These are phyloP conservation scores for Chalaropsis ovoidea DNA, from an alignment of 2,329 filamentous ascomycete genomes.

Conservation along the genomic window DNA sequence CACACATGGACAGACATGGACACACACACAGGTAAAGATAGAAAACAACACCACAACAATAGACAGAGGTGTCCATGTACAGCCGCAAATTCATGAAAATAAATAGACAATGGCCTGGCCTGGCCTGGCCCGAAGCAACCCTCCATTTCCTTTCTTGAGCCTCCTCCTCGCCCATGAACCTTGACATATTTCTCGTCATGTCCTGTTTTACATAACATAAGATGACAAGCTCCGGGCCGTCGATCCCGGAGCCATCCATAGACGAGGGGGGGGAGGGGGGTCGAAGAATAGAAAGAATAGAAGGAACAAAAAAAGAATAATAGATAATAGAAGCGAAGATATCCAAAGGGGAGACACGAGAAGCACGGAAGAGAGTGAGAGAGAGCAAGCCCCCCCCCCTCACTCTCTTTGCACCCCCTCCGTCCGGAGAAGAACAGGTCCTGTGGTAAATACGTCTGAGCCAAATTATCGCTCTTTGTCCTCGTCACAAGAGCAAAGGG, in stretches of 20 bases:
- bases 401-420: neutral
- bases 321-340: constrained; percentile 11
- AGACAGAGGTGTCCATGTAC: neutral
- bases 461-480: constrained; percentile 10
- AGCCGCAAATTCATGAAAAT: neutral
- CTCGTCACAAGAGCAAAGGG: constrained; percentile 6
- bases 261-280: neutral
- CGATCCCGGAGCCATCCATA: neutral
- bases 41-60: neutral
- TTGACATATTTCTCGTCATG: neutral
- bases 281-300: neutral
- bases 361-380: neutral
- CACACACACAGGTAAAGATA: neutral
- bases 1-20: neutral
- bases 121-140: neutral
- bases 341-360: neutral
- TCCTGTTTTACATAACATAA: constrained; percentile 8
- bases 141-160: neutral
- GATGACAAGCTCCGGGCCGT: constrained; percentile 8
- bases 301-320: constrained; percentile 15
- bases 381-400: neutral
- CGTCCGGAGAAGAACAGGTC: neutral
- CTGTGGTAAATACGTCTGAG: constrained; percentile 9
- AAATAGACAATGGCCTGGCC: neutral
- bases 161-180: neutral